Base-by-base conservation (phyloP, 140 eudicot genomes). In the Senecio squalidus region DNA sequence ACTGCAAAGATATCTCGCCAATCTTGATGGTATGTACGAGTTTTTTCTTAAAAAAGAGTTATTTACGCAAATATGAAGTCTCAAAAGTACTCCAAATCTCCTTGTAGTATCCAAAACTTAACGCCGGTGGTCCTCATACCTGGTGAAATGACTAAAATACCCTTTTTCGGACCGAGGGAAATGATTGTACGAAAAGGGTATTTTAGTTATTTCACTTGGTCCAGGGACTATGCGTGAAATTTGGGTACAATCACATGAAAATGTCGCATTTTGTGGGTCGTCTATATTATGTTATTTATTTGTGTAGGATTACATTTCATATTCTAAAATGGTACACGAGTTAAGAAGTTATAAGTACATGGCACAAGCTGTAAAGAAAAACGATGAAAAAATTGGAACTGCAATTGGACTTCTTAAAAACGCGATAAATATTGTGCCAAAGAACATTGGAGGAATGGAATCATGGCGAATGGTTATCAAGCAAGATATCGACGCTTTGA, bases 1-100 rank as follows among this genome's bases (percentile, higher is more conserved):
- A 82, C 20, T 74, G 76, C 84, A 88, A 84, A 68, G 80, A 82
- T 57, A 59, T 89, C 44, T 79, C 93, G 17, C 48, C 70, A 17
- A 75, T 55, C 36, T 73, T 85, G 60, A 28, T 72, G 86, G 89
- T 89, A 73, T 44, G 66, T 36, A 3, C 52, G 10, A 16, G 17
- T 17, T 45, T 70, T 30, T 10, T 3, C 3, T 9, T 31, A 6
- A 46, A 5, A 22, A 53, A 41, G n/a, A 1, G 47, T 36, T 41
- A 55, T 34, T 22, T 45, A 5, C n/a, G n/a, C n/a, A n/a, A n/a
- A n/a, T n/a, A n/a, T n/a, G n/a, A n/a, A n/a, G n/a, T n/a, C n/a
- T n/a, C n/a, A n/a, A n/a, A n/a, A n/a, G n/a, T n/a, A n/a, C n/a
- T n/a, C n/a, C n/a, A n/a, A n/a, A n/a, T n/a, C n/a, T n/a, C n/a